Evolutionary conservation across 1,139 yeast species (phyloP), one percentile per base, ranked within the genome.

Genomic region (Candida albicans): DNA sequence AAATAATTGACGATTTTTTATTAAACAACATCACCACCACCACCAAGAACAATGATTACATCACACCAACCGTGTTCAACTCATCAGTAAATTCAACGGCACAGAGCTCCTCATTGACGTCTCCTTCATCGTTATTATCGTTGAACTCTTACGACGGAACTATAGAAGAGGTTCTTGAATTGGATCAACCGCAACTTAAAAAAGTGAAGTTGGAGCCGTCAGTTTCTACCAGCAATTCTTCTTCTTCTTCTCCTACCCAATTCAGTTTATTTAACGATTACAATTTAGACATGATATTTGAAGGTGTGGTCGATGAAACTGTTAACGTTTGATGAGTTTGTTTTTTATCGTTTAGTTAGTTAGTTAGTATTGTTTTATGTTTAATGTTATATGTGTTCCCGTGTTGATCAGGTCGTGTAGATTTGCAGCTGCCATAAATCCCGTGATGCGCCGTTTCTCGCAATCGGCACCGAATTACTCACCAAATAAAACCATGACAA

Each of bases 1-100:
- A 70, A 46, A 69, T 69, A 45, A 68, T 68, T 41, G 71, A 70
- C 46, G 75, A 70, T 50, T 70, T 70, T 50, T 50, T 59, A 40
- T 56, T 70, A 48, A 70, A 70, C 54, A 70, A 68, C 46, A 67
- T 70, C 25, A 70, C 70, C 4, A 48, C 52, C 9, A 42, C 35
- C 9, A 18, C 28, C 40, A 42, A 33, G 31, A 40, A 32, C 39
- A 41, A 27, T 28, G 30, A 18, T 27, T 10, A 27, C 12, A 8
- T 27, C n/a, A 50, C 56, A 3, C 61, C 63, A 3, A 41, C 54
- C 4, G 46, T 52, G 10, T 55, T 58, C 43, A 55, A 52, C 43
- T 47, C 36, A 33, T 39, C 46, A 42, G 43, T 29, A 14, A 40
- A 31, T 24, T 39, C 46, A 34, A 40, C 49, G 26, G 44, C 42